Conservation (phyloP, 495 filamentous ascomycete genomes). For the Apiosordaria backusii region DNA sequence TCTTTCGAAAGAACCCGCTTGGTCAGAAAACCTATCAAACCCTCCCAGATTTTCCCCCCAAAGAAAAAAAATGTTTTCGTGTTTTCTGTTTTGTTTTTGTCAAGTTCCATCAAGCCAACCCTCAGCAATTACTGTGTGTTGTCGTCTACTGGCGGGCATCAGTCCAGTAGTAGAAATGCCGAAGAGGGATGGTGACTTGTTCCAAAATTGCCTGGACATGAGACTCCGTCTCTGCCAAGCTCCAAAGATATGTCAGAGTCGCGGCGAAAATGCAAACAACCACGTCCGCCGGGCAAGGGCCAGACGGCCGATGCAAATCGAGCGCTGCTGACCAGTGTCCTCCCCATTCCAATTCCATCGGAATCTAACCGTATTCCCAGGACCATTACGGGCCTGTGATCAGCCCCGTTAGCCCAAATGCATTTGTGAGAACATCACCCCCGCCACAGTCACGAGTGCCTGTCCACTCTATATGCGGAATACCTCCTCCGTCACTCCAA, state of each 20-base stretch:
- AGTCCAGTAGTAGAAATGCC: not conserved
- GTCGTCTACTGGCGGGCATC: not conserved
- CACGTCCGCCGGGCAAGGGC: slow-evolving; percentile 27
- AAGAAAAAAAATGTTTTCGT: not conserved
- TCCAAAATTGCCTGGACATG: slow-evolving; percentile 1
- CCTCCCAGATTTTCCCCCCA: not conserved
- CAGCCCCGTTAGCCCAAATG: not conserved
- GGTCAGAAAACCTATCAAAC: not conserved
- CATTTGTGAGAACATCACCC: not conserved
- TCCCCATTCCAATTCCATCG: not conserved
- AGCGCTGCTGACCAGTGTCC: not conserved
- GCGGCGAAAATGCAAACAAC: not conserved
- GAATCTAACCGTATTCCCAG: not conserved
- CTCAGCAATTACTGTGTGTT: not conserved
- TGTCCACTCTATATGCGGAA: not conserved
- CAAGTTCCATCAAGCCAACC: not conserved
- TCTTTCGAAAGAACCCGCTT: not conserved
- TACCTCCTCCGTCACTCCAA: not conserved
- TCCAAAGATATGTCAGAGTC: slow-evolving; percentile 1
- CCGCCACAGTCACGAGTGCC: not conserved
- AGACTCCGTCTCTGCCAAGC: not conserved
- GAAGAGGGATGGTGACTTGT: not conserved
- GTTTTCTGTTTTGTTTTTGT: not conserved
- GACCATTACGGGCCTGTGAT: not conserved
- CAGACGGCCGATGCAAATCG: slow-evolving; percentile 3